Base-by-base conservation (phyloP, 805 yeast species). In the Aciculoconidium aculeatum region DNA sequence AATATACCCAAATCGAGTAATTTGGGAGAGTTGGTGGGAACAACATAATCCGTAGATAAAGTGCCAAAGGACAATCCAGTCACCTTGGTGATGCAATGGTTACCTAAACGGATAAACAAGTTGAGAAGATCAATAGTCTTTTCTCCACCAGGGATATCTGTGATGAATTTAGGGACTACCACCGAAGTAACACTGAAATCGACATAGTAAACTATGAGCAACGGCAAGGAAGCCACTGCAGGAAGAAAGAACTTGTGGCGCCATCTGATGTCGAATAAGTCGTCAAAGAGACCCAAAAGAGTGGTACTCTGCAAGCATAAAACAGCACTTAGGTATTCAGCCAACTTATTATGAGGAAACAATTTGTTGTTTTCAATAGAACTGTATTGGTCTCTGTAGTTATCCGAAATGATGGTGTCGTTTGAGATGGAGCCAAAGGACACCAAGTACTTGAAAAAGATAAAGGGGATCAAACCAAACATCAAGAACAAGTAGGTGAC, bases 171-270 rank as follows among this genome's bases (percentile, higher is more conserved):
- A 2, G 99, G 99, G 3, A 92, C 68, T 35, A 85, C 72, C 6
- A 92, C 81, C 22, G 80, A 76, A 0, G 99, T 92, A 23, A 85
- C 85, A 35, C 95, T 94, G 55, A 85, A 90, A 55, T 92, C 96
- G 34, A 88, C 86, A 44, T 84, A 87, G 57, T 92, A 92, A 3
- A 92, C 95, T 11, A 90, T 73, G 35, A 92, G 66, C 44, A 92
- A 65, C 4, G 99, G 99, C 24, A 92, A 76, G 2, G 95, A 79
- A 0, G 96, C 96, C 31, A 92, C 75, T 0, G 95, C 95, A 0
- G 99, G 99, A 41, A 92, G 52, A 47, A 92, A 86, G 60, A 92
- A 86, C 65, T 92, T 92, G 61, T 92, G 95, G 50, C 99, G 70
- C 99, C 99, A 92, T 44, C 95, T 72, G 39, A 92, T 77, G 55